Percentiles rank a stretch among this genome's conserved stretches.
These are phyloP conservation scores for Aspergillus homomorphus DNA, from an alignment of 495 filamentous ascomycete genomes.

Conservation along the genomic window DNA sequence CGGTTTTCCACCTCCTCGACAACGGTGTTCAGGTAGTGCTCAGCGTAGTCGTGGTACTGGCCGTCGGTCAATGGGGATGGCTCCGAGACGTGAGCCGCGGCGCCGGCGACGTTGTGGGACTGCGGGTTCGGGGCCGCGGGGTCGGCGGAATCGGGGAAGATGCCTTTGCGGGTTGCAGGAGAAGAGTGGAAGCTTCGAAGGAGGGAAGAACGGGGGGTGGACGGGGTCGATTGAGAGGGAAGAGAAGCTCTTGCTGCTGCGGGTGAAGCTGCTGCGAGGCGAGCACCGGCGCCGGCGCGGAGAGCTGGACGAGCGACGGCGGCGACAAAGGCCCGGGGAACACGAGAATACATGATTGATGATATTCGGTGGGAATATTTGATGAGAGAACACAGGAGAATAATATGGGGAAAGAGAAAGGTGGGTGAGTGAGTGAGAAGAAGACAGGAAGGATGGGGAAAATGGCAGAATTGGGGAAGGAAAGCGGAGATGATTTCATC, in stretches of 20 bases:
- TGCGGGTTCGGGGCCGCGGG: constrained; percentile 40
- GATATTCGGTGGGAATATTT: not conserved
- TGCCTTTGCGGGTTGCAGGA: constrained; percentile 34
- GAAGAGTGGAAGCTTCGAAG: constrained; percentile 32
- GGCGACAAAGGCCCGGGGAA: constrained; percentile 21
- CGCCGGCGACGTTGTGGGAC: constrained; percentile 30
- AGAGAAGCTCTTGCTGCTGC: constrained; percentile 8
- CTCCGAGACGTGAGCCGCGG: constrained; percentile 36
- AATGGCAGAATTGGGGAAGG: constrained; percentile 10
- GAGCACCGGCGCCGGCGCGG: constrained; percentile 21
- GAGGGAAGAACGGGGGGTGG: not conserved
- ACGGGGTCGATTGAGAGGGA: not conserved
- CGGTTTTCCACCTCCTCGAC: constrained; percentile 43
- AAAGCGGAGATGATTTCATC: constrained; percentile 13
- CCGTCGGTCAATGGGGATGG: constrained; percentile 38
- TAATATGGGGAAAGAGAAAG: not conserved
- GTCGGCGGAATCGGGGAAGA: constrained; percentile 40
- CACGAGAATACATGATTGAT: constrained; percentile 1
- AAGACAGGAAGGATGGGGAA: constrained; percentile 2
- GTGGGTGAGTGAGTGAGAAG: constrained; percentile 7
- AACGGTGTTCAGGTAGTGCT: constrained; percentile 49
- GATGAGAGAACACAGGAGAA: constrained; percentile 3
- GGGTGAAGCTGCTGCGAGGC: constrained; percentile 15
- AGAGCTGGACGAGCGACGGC: constrained; percentile 21
- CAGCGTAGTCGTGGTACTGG: constrained; percentile 49